Base-by-base conservation (phyloP, 768 basidiomycete species). In the Suillus discolor region DNA sequence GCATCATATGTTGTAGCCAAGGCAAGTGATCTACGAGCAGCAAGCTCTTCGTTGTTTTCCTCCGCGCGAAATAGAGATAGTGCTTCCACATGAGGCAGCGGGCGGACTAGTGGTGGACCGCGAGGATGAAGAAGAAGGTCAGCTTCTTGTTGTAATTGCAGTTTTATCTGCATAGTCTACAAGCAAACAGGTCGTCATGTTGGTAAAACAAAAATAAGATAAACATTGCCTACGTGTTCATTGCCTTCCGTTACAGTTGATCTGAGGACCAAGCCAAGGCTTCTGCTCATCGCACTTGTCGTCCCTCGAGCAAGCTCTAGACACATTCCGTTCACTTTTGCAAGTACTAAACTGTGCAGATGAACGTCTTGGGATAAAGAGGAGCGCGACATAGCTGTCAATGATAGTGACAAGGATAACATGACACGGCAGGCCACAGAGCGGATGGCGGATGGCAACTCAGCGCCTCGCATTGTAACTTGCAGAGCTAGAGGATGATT, bases 41-140 rank as follows among this genome's bases (percentile, higher is more conserved):
- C 82, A 4, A 66, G 71, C 75, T 94, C 92, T 71, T 92, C 90
- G 23, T 81, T 79, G 38, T 85, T 82, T 71, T 91, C 90, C 68
- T 93, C 90, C 2, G 79, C 77, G 34, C 81, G 83, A 68, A 87
- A 87, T 36, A 93, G 79, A 15, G 88, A 83, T 18, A 93, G 72
- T 1, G 82, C 75, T 67, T 90, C 90, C 13, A 90, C 72, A 38
- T 84, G 80, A 18, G 92, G 91, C 64, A 91, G 74, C 4, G 89
- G 82, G 54, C 89, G 87, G 62, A 93, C 80, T 15, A 92, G 76
- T 9, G 93, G 90, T 11, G 94, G 94, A 6, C 91, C 81, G 25
- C 92, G 89, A 55, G 93, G 93, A 70, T 95, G 94, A 13, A 96
- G 72, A 28, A 94, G 77, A 34, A 89, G 73, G 65, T 92, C 91